phyloP scores from a whole-genome alignment of 2,329 filamentous ascomycete species.

The Phyllosticta citriasiana region DNA sequence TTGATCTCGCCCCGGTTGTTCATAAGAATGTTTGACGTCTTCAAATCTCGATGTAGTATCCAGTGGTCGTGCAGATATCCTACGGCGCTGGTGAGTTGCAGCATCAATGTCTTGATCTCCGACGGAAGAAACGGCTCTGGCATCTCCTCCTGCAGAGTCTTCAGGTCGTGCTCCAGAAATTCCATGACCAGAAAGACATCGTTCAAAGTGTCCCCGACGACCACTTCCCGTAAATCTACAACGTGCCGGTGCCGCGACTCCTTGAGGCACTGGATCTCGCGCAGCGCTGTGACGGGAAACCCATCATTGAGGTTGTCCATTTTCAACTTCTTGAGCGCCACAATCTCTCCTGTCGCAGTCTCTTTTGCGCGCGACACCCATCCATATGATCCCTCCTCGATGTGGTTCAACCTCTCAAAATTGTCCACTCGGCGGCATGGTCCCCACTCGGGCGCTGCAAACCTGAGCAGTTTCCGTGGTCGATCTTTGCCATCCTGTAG shows the following conservation, averaged over 20 bases:
- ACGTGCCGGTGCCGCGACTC: conserved; percentile 75
- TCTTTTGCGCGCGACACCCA: conserved; percentile 82
- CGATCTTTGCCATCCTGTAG: conserved; percentile 18
- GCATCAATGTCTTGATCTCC: conserved; percentile 81
- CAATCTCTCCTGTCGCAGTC: conserved; percentile 62
- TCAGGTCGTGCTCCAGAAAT: conserved; percentile 94
- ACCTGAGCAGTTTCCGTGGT: conserved; percentile 56
- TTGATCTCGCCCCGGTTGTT: conserved; percentile 93
- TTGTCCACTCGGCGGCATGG: conserved; percentile 69
- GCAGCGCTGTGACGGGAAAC: conserved; percentile 81
- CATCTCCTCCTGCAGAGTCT: conserved; percentile 88
- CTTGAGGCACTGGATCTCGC: conserved; percentile 86
- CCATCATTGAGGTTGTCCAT: conserved; percentile 71
- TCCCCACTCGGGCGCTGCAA: conserved; percentile 58
- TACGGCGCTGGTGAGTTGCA: conserved; percentile 71
- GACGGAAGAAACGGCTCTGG: conserved; percentile 84
- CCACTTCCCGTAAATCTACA: conserved; percentile 71
- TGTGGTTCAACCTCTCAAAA: conserved; percentile 89
- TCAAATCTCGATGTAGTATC: conserved; percentile 85
- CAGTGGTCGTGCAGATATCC: conserved; percentile 79
- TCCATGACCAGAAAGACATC: conserved; percentile 91
- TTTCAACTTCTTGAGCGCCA: conserved; percentile 91
- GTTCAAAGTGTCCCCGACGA: conserved; percentile 57
- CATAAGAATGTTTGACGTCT: conserved; percentile 87
- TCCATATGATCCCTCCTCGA: conserved; percentile 95